Evolutionary conservation across 352 stramenopile genomes (phyloP), one percentile per base, ranked within the genome.

Genomic region (Lagenidium giganteum): DNA sequence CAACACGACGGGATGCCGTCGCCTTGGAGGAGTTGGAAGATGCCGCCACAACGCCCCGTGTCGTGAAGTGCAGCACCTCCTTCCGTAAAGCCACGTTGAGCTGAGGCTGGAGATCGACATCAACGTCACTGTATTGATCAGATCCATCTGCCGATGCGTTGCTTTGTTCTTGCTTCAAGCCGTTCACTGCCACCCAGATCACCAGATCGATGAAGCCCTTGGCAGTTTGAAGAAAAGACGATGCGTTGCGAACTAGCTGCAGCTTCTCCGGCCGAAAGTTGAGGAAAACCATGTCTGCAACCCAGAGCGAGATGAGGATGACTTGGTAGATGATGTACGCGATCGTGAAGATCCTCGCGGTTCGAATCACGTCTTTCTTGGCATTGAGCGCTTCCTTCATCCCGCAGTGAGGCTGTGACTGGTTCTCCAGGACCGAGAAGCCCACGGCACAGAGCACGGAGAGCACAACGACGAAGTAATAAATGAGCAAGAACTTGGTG

Each of bases 21-120:
- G 82, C 63, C 34, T 77, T 81, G 0, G 57, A 58, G 3, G 70
- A 67, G 45, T 89, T 88, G 1, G 71, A 68, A 20, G 77, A 90
- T 14, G 80, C 77, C 14, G 80, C 80, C 2, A 93, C 79, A 18
- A 95, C 77, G 6, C 84, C 84, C 31, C 80, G 72, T 3, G 83
- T 95, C 14, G 84, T 93, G 38, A 93, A 95, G 35, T 92, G 79
- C 32, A 95, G 72, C 31, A 95, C 82, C 54, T 95, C 84, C 42
- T 91, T 93, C 5, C 84, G 73, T 39, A 95, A 41, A 9, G 77
- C 84, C 3, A 87, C 67, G 50, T 95, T 95, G 18, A 95, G 61
- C 42, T 95, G 83, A 4, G 80, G 80, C 54, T 93, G 70, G 1
- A 90, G 60, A 47, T 90, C 75, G 28, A 93, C 82, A 33, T 90